Conservation (phyloP, 352 stramenopile species). For the Albugo laibachii region DNA sequence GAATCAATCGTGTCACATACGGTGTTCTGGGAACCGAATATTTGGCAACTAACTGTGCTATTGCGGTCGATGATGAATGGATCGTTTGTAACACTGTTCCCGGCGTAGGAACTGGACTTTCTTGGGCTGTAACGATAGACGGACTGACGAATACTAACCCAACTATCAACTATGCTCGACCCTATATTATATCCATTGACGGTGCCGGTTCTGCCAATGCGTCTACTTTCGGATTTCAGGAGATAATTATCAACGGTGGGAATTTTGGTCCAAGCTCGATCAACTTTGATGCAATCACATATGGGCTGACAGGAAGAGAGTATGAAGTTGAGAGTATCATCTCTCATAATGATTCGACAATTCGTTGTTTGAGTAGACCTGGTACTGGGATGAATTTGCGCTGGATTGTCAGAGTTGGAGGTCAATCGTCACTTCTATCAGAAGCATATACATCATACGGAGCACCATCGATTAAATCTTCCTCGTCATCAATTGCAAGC, state of each 20-base stretch:
- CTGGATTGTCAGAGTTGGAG: constrained; percentile 37
- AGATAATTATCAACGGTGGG: constrained; percentile 17
- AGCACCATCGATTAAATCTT: constrained; percentile 13
- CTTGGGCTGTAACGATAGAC: constrained; percentile 39
- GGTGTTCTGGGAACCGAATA: constrained; percentile 28
- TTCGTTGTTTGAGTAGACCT: constrained; percentile 21
- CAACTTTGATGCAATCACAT: constrained; percentile 28
- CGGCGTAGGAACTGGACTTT: constrained; percentile 24
- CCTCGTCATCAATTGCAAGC: constrained; percentile 8
- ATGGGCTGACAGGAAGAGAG: constrained; percentile 28
- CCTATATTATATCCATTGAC: constrained; percentile 17
- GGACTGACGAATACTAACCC: constrained; percentile 21
- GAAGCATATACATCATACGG: constrained; percentile 25
- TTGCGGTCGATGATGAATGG: constrained; percentile 28
- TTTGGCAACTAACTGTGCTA: constrained; percentile 12
- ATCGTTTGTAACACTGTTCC: constrained; percentile 23
- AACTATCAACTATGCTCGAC: constrained; percentile 36
- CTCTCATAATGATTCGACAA: constrained; percentile 30
- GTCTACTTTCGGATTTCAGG: constrained; percentile 17
- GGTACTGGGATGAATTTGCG: constrained; percentile 26
- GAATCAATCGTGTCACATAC: constrained; percentile 23
- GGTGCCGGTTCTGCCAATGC: constrained; percentile 16
- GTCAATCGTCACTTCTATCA: constrained; percentile 19
- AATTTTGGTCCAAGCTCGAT: constrained; percentile 34
- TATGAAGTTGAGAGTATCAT: constrained; percentile 20